Evolutionary conservation across 108 stramenopile species (phyloP).

Genomic region (Cyclotella baltica): DNA sequence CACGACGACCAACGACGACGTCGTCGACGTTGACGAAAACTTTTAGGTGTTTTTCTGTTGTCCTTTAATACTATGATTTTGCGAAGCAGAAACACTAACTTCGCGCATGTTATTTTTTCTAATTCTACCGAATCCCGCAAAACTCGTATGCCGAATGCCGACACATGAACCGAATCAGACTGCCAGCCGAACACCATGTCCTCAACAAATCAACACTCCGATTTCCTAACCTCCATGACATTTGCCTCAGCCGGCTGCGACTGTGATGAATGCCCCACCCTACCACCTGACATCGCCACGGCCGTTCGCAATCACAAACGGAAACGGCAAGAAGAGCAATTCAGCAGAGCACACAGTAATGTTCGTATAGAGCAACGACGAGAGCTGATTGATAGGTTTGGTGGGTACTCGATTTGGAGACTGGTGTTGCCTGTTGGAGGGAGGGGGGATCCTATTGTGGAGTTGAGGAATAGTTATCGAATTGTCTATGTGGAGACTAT

Average conservation of each 20-base stretch:
- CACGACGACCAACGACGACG: too few relatives aligned
- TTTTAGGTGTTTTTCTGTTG: too few relatives aligned
- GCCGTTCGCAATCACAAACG: slow-evolving; percentile 8
- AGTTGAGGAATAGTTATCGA: slow-evolving; percentile 68
- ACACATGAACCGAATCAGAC: too few relatives aligned
- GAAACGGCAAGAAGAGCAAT: slow-evolving; percentile 24
- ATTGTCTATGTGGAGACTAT: slow-evolving; percentile 57
- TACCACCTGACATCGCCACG: slow-evolving; percentile 1
- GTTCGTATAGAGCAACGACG: slow-evolving; percentile 65
- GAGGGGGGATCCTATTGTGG: slow-evolving; percentile 56
- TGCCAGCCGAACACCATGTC: slow-evolving; percentile 5
- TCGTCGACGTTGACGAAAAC: too few relatives aligned
- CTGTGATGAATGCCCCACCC: slow-evolving; percentile 19
- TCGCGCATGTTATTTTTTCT: too few relatives aligned
- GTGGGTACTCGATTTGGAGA: slow-evolving; percentile 56
- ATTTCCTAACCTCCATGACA: slow-evolving; percentile 25
- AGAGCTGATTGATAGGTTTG: slow-evolving; percentile 50
- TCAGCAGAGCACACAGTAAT: neutral
- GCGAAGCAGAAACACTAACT: too few relatives aligned
- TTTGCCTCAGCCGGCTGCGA: slow-evolving; percentile 12
- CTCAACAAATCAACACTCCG: neutral
- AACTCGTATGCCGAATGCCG: too few relatives aligned
- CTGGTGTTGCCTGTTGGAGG: slow-evolving; percentile 47
- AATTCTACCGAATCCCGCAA: too few relatives aligned
- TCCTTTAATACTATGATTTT: too few relatives aligned